Percentiles rank a stretch among this genome's conserved stretches.
These are phyloP conservation scores for Fusarium sp. DNA, from an alignment of 2,329 filamentous ascomycete species.

Conservation along the genomic window DNA sequence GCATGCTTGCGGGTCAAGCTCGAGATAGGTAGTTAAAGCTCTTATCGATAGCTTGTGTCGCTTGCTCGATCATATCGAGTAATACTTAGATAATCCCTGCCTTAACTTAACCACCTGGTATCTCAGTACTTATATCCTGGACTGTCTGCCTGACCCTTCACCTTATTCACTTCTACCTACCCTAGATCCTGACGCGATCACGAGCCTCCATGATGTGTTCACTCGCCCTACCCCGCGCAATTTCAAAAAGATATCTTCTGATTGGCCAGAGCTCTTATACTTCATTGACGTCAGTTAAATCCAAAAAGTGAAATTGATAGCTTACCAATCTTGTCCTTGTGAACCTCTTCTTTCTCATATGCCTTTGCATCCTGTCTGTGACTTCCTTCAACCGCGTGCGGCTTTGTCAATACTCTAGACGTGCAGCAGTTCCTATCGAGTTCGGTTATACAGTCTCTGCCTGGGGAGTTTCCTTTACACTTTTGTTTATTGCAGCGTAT, in stretches of 20 bases:
- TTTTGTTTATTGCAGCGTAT: constrained; percentile 2
- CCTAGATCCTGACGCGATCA: constrained; percentile 40
- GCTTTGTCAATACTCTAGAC: not conserved
- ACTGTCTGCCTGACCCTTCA: not conserved
- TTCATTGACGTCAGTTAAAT: constrained; percentile 45
- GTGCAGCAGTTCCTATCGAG: constrained; percentile 1
- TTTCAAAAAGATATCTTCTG: constrained; percentile 45
- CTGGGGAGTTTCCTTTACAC: not conserved
- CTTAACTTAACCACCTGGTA: not conserved
- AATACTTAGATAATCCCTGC: constrained; percentile 11
- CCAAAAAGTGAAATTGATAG: constrained; percentile 11
- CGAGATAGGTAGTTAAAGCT: constrained; percentile 8
- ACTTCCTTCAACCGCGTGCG: not conserved
- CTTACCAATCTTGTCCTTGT: constrained; percentile 13
- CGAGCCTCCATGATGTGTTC: constrained; percentile 37
- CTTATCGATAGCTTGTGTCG: constrained; percentile 30
- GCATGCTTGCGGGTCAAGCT: constrained; percentile 8
- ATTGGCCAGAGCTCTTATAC: constrained; percentile 43
- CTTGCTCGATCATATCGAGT: constrained; percentile 46
- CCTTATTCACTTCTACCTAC: not conserved
- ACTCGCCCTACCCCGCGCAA: constrained; percentile 41
- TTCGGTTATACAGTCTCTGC: not conserved
- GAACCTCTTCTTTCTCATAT: constrained; percentile 12
- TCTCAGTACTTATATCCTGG: constrained; percentile 7
- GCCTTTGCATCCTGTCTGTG: too few relatives aligned